A percentile compares a stretch with the other conserved stretches of the same genome.
phyloP scores from a whole-genome alignment of 1,139 yeast species.

The Yamadazyma jaroonii region DNA sequence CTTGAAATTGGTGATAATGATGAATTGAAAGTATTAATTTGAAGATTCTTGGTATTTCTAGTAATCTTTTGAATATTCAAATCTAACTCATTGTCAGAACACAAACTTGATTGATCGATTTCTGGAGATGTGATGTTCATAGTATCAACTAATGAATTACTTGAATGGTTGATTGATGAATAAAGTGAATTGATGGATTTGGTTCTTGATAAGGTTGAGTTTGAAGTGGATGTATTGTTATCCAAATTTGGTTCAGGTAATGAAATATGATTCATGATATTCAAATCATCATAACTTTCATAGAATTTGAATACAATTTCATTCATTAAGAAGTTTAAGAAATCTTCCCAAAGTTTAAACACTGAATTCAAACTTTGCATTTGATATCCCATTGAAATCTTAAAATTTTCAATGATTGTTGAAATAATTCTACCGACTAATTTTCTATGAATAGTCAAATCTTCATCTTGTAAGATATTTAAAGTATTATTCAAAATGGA shows the following conservation, averaged over 20 bases:
- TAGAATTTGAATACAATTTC: slow-evolving; percentile 14
- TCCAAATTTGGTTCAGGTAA: slow-evolving; percentile 16
- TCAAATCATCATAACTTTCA: slow-evolving; percentile 7
- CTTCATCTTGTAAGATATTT: slow-evolving; percentile 9
- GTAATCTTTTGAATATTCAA: slow-evolving; percentile 1
- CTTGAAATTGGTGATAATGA: slow-evolving; percentile 8
- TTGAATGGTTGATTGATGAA: slow-evolving; percentile 5
- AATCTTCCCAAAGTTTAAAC: slow-evolving; percentile 12
- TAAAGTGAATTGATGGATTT: slow-evolving; percentile 2
- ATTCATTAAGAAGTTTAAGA: slow-evolving; percentile 11
- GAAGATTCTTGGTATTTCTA: slow-evolving; percentile 7
- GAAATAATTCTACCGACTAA: slow-evolving; percentile 12
- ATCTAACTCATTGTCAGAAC: slow-evolving; percentile 3
- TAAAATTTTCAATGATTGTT: slow-evolving; percentile 15
- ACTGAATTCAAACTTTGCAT: slow-evolving; percentile 4
- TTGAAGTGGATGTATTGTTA: slow-evolving; percentile 5
- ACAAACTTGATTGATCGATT: slow-evolving; percentile 3
- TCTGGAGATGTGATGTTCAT: slow-evolving; percentile 7
- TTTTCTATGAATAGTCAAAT: slow-evolving; percentile 12
- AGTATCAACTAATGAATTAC: slow-evolving; percentile 1
- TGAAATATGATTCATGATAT: slow-evolving; percentile 3
- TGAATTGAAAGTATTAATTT: slow-evolving; percentile 5
- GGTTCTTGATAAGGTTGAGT: slow-evolving; percentile 6
- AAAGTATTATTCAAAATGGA: slow-evolving; percentile 10
- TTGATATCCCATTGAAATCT: slow-evolving; percentile 6